These are phyloP conservation scores for Penicillium psychrosexuale DNA, from an alignment of 2,329 filamentous ascomycete species.

Conservation along the genomic window DNA sequence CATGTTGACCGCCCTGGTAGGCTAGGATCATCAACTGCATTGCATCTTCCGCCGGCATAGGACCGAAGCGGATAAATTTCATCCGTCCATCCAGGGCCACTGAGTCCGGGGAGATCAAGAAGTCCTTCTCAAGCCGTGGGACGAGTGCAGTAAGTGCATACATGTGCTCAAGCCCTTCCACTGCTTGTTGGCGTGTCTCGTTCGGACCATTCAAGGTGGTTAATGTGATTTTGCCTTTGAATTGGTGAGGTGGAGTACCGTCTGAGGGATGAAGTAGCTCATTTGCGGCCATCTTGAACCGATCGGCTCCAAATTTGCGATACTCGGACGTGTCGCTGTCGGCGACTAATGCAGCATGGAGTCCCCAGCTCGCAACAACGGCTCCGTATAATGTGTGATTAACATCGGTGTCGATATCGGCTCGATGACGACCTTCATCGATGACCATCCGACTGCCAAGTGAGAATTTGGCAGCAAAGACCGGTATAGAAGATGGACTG, in stretches of 20 bases:
- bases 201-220: constrained; percentile 27
- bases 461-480: constrained; percentile 62
- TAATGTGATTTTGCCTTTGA: constrained; percentile 53
- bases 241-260: constrained; percentile 54
- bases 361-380: constrained; percentile 84
- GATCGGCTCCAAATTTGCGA: constrained; percentile 69
- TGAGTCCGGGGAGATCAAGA: constrained; percentile 74
- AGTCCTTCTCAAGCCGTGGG: constrained; percentile 75
- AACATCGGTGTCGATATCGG: constrained; percentile 22
- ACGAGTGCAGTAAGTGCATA: constrained; percentile 77
- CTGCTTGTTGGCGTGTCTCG: constrained; percentile 19
- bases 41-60: constrained; percentile 60
- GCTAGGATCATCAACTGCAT: constrained; percentile 73
- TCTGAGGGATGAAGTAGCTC: constrained; percentile 64
- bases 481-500: constrained; percentile 53
- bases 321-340: constrained; percentile 85
- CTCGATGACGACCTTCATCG: constrained; percentile 46
- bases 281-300: constrained; percentile 81
- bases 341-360: constrained; percentile 84
- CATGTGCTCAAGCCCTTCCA: constrained; percentile 56
- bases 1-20: constrained; percentile 57
- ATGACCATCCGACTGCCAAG: constrained; percentile 50
- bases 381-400: constrained; percentile 59
- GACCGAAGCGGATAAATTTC: constrained; percentile 71
- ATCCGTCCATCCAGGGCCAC: constrained; percentile 68